Percentiles rank a stretch among this genome's conserved stretches.
These are phyloP conservation scores for Mycena maculata DNA, from an alignment of 768 basidiomycete species.

Conservation along the genomic window DNA sequence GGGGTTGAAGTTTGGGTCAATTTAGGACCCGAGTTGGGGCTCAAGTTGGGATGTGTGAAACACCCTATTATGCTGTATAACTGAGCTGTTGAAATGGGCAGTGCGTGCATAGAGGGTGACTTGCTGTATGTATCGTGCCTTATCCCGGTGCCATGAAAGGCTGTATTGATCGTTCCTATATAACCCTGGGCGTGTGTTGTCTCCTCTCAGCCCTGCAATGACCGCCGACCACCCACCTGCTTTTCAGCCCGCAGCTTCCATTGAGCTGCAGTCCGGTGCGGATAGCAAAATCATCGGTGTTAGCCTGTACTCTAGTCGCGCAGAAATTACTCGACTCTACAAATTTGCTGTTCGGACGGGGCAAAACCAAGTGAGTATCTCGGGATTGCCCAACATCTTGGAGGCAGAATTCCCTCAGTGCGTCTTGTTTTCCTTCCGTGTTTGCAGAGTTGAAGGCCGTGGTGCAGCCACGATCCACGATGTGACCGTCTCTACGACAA, in stretches of 20 bases:
- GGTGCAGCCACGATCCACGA: slow-evolving; percentile 40
- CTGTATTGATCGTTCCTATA: slow-evolving; percentile 9
- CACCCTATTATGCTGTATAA: too few species aligned
- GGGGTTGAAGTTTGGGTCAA: too few species aligned
- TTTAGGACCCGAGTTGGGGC: too few species aligned
- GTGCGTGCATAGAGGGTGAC: too few species aligned
- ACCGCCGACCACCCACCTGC: slow-evolving; percentile 29
- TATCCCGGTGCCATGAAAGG: too few species aligned
- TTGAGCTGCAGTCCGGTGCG: slow-evolving; percentile 40
- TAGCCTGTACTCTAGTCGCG: slow-evolving; percentile 49
- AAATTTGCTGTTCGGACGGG: slow-evolving; percentile 38
- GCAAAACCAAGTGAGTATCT: slow-evolving; percentile 32
- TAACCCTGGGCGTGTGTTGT: neutral
- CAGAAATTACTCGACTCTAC: slow-evolving; percentile 52
- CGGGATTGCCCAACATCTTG: slow-evolving; percentile 30
- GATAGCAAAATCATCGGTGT: slow-evolving; percentile 50
- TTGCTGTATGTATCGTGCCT: too few species aligned
- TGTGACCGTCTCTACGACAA: slow-evolving; percentile 28
- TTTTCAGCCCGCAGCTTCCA: slow-evolving; percentile 28
- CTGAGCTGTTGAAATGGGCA: too few species aligned
- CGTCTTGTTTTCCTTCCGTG: neutral
- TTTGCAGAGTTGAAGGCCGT: slow-evolving; percentile 36
- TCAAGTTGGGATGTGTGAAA: too few species aligned
- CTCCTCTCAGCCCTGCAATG: slow-evolving; percentile 4
- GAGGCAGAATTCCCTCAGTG: slow-evolving; percentile 35